Conservation (phyloP, 768 basidiomycete species). For the Tulasnella sp. region DNA sequence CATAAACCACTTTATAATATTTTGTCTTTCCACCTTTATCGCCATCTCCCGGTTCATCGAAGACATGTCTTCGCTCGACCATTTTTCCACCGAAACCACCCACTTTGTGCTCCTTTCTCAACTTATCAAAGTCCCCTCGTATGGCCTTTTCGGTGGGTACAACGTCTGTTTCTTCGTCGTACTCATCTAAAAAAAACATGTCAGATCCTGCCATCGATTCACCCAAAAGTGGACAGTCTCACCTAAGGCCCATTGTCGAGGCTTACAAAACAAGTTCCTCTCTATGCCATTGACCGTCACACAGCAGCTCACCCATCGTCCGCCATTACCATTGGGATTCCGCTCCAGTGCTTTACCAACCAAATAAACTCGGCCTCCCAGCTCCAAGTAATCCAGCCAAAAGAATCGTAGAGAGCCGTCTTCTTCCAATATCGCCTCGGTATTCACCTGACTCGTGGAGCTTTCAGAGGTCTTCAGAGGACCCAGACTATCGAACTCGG, state of each 20-base stretch:
- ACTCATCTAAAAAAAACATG: constrained; percentile 26
- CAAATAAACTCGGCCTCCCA: constrained; percentile 72
- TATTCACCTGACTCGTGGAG: constrained; percentile 28
- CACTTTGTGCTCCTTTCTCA: constrained; percentile 59
- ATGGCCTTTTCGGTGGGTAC: constrained; percentile 60
- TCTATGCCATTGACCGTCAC: constrained; percentile 73
- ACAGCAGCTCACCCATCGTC: constrained; percentile 66
- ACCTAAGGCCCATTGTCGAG: constrained; percentile 51
- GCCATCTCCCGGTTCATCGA: constrained; percentile 74
- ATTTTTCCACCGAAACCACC: constrained; percentile 68
- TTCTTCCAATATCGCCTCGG: constrained; percentile 53
- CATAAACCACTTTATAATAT: constrained; percentile 91
- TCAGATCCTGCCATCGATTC: neutral
- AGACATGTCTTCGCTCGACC: constrained; percentile 84
- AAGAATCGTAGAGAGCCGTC: constrained; percentile 84
- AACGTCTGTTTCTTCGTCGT: constrained; percentile 58
- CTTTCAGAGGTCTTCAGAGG: constrained; percentile 24
- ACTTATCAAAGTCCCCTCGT: constrained; percentile 66
- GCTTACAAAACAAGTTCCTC: constrained; percentile 83
- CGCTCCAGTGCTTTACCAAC: constrained; percentile 86
- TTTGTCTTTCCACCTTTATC: constrained; percentile 46
- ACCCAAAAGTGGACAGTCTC: constrained; percentile 16
- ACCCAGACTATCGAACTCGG: constrained; percentile 11
- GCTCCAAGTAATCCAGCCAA: constrained; percentile 92
- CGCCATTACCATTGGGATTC: constrained; percentile 32